phyloP scores from a whole-genome alignment of 352 stramenopile genomes.

The Phytophthora pistaciae region DNA sequence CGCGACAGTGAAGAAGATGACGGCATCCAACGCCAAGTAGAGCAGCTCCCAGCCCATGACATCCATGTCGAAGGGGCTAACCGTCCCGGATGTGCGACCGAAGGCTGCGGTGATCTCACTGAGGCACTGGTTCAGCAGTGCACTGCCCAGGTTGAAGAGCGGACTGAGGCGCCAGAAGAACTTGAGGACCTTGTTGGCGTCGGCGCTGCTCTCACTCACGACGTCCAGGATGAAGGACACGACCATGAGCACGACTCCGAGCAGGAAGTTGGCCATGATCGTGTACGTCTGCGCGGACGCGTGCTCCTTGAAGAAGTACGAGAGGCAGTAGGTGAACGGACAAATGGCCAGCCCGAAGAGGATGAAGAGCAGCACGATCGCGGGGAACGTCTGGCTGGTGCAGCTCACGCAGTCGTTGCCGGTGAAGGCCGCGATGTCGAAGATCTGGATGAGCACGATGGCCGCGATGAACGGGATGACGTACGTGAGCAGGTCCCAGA shows the following conservation, averaged over 20 bases:
- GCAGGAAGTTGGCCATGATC: constrained; percentile 71
- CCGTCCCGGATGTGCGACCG: constrained; percentile 33
- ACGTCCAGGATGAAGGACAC: constrained; percentile 64
- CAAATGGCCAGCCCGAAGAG: constrained; percentile 66
- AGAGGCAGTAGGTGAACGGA: constrained; percentile 69
- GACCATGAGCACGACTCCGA: constrained; percentile 66
- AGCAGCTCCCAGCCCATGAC: constrained; percentile 66
- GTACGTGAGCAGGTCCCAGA: constrained; percentile 94
- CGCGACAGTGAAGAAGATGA: constrained; percentile 36
- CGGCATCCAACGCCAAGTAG: constrained; percentile 42
- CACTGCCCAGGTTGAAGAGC: constrained; percentile 54
- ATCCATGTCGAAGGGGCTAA: constrained; percentile 57
- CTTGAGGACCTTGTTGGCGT: constrained; percentile 64
- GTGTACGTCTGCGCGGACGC: constrained; percentile 69
- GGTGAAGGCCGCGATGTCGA: constrained; percentile 56
- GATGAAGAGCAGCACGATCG: constrained; percentile 63
- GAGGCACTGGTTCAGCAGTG: constrained; percentile 44
- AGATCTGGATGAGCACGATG: constrained; percentile 61
- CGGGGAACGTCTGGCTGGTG: constrained; percentile 46
- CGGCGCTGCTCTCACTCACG: constrained; percentile 44
- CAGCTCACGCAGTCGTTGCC: constrained; percentile 61
- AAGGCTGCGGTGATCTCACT: constrained; percentile 41
- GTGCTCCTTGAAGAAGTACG: constrained; percentile 69
- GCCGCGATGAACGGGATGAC: constrained; percentile 62
- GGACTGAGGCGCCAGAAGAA: constrained; percentile 82